Conservation (phyloP, 1,284 basidiomycete species). For the Marasmius oreades region DNA sequence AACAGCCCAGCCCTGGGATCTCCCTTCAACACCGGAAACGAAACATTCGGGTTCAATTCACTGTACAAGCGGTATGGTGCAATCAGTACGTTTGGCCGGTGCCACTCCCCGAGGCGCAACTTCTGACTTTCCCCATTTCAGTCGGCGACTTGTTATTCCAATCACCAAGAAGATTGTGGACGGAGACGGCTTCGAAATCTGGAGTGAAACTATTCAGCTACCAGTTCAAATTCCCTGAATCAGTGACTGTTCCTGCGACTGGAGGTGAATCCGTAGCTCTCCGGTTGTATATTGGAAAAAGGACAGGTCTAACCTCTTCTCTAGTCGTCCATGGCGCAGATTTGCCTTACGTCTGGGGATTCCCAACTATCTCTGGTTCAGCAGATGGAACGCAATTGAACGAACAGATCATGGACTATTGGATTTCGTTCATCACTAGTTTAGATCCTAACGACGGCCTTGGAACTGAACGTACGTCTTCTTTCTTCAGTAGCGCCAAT, state of each 20-base stretch:
- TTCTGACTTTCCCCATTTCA: slow-evolving; percentile 14
- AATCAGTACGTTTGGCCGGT: slow-evolving; percentile 20
- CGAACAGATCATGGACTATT: slow-evolving; percentile 44
- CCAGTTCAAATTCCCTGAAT: slow-evolving; percentile 43
- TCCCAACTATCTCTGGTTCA: neutral
- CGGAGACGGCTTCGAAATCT: slow-evolving; percentile 31
- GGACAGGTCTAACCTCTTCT: neutral
- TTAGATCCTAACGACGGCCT: slow-evolving; percentile 46
- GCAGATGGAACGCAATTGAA: neutral
- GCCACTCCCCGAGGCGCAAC: neutral
- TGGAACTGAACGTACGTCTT: slow-evolving; percentile 31
- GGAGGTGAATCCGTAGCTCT: slow-evolving; percentile 28
- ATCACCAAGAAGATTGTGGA: slow-evolving; percentile 38
- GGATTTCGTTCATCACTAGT: slow-evolving; percentile 47
- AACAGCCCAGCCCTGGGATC: slow-evolving; percentile 26
- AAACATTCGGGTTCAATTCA: slow-evolving; percentile 25
- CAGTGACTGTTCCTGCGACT: slow-evolving; percentile 16
- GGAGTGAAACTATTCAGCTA: slow-evolving; percentile 45
- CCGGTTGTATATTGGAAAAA: neutral
- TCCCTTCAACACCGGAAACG: slow-evolving; percentile 28
- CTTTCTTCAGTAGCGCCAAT: neutral
- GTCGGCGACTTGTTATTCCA: slow-evolving; percentile 41
- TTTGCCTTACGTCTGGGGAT: neutral
- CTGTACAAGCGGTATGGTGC: slow-evolving; percentile 27
- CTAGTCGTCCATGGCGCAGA: neutral